phyloP scores from a whole-genome alignment of 1,139 yeast species.

The Saccharomyces hybrid region DNA sequence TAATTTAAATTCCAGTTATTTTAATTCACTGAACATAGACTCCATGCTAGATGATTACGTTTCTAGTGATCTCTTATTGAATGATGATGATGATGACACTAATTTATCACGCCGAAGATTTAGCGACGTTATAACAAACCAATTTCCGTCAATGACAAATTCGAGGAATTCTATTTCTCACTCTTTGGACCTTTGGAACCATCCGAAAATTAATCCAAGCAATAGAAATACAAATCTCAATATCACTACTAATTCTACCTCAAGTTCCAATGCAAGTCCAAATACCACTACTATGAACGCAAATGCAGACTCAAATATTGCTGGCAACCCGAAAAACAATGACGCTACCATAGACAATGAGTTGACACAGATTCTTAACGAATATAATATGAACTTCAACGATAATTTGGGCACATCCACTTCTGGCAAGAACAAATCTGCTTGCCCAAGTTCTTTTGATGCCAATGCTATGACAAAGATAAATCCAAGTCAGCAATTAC shows the following conservation, averaged over 20 bases:
- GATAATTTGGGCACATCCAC: constrained; percentile 3
- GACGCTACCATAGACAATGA: constrained; percentile 17
- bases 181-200: constrained; percentile 26
- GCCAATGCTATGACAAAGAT: not conserved
- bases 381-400: constrained; percentile 25
- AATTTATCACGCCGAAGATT: constrained; percentile 16
- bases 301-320: not conserved
- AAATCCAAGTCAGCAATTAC: not conserved
- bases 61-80: constrained; percentile 10
- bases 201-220: constrained; percentile 9
- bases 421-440: not conserved
- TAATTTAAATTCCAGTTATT: not conserved
- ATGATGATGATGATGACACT: constrained; percentile 2
- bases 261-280: not conserved
- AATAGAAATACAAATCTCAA: not conserved
- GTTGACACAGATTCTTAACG: constrained; percentile 22
- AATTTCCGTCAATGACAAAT: constrained; percentile 12
- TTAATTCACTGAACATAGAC: constrained; percentile 8
- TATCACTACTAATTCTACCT: not conserved
- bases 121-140: constrained; percentile 19
- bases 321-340: not conserved
- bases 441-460: not conserved
- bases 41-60: constrained; percentile 17
- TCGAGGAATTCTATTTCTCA: constrained; percentile 28
- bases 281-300: not conserved